These are phyloP conservation scores for Fraxinus pennsylvanica DNA, from an alignment of 257 asterid species.

Conservation along the genomic window DNA sequence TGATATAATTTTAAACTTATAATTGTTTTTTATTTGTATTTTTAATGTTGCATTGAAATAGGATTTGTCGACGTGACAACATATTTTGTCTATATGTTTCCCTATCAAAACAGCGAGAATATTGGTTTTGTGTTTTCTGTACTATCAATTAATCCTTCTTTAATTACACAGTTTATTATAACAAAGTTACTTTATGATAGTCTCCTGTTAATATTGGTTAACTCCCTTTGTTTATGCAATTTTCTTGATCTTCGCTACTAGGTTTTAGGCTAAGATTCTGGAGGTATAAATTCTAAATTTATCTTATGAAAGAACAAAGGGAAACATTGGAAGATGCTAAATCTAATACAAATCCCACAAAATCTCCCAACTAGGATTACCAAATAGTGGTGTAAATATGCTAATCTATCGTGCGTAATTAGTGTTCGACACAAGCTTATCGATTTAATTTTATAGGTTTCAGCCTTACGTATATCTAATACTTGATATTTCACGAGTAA, in stretches of 20 bases:
- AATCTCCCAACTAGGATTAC: constrained; percentile 37
- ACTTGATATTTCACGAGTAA: neutral
- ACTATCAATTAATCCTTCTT: neutral
- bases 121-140: constrained; percentile 49
- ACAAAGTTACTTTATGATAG: constrained; percentile 24
- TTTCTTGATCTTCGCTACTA: constrained; percentile 1
- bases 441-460: no score
- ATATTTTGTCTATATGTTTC: constrained; percentile 62
- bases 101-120: constrained; percentile 66
- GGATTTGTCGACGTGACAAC: constrained; percentile 58
- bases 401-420: constrained; percentile 3
- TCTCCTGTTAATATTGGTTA: constrained; percentile 13
- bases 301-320: constrained; percentile 32
- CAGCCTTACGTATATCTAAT: neutral
- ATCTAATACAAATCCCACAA: constrained; percentile 45
- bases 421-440: neutral
- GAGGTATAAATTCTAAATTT: constrained; percentile 33
- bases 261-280: constrained; percentile 23
- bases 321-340: constrained; percentile 37
- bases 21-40: neutral
- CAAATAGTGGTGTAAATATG: constrained; percentile 23
- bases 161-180: neutral
- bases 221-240: neutral
- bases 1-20: constrained; percentile 3
- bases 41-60: constrained; percentile 24